Evolutionary conservation across 345 rosid genomes (phyloP).

Genomic region (Ceriops zippeliana): DNA sequence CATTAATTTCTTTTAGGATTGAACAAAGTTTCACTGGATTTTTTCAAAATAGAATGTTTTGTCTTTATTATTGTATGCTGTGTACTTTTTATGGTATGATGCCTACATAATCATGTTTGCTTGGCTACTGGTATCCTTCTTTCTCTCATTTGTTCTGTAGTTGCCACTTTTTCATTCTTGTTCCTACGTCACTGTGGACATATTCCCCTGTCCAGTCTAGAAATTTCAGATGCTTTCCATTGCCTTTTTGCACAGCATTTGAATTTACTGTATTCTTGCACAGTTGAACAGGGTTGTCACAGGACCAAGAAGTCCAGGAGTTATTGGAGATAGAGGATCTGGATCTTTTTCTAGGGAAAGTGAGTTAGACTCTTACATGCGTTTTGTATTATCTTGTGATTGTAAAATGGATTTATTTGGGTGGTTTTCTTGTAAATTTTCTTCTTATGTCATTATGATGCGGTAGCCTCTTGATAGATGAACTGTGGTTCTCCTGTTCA

Average conservation of each 20-base stretch:
- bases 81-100: background rate
- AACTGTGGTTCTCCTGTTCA: background rate
- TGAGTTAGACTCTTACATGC: constrained; percentile 40
- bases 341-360: constrained; percentile 98
- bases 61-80: background rate
- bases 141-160: background rate
- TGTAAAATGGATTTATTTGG: background rate
- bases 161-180: background rate
- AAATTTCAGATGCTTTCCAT: background rate
- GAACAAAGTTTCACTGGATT: too few species aligned
- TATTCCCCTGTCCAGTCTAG: background rate
- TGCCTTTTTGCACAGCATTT: background rate
- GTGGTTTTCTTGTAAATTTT: background rate
- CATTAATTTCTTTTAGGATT: too few species aligned
- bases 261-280: constrained; percentile 11
- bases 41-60: too few species aligned
- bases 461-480: background rate
- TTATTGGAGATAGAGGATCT: constrained; percentile 91
- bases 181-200: background rate
- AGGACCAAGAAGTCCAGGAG: constrained; percentile 90
- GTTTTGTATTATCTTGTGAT: background rate
- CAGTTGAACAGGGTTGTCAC: constrained; percentile 93
- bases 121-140: background rate
- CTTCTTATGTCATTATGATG: background rate
- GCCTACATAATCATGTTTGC: background rate